Percentiles rank a stretch among this genome's conserved stretches.
Evolutionary conservation across 2,329 filamentous ascomycete species (phyloP).

Genomic region (Fusarium graminum): DNA sequence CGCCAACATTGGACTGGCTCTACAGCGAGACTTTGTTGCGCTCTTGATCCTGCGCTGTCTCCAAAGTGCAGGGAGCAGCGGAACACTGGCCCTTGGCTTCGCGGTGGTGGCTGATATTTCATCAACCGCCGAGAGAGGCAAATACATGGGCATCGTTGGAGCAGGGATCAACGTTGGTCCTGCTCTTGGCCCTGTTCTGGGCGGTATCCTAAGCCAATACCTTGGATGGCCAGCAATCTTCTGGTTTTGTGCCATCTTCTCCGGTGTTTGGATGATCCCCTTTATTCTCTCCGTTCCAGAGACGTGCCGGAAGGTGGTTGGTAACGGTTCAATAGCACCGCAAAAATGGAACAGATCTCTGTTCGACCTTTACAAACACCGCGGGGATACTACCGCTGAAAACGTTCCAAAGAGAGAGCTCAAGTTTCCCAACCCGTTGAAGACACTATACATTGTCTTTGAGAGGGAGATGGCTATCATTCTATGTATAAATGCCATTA

Average conservation of each 20-base stretch:
- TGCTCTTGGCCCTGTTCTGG: conserved; percentile 70
- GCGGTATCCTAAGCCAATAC: conserved; percentile 72
- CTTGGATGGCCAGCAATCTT: conserved; percentile 77
- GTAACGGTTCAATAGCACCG: conserved; percentile 71
- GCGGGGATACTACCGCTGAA: conserved; percentile 53
- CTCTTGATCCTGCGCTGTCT: conserved; percentile 72
- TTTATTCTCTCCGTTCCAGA: conserved; percentile 70
- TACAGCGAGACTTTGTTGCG: conserved; percentile 69
- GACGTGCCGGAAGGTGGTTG: conserved; percentile 70
- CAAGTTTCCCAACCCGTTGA: conserved; percentile 68
- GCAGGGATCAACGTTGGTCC: conserved; percentile 69
- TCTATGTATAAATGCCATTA: conserved; percentile 64
- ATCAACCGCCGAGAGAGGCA: conserved; percentile 76
- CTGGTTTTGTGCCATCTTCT: conserved; percentile 74
- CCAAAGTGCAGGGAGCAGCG: conserved; percentile 74
- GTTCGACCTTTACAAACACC: conserved; percentile 61
- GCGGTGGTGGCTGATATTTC: conserved; percentile 80
- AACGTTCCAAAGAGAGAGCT: conserved; percentile 58
- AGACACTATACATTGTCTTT: conserved; percentile 65
- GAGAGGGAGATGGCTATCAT: conserved; percentile 70
- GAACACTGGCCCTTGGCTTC: conserved; percentile 77
- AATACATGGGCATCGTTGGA: conserved; percentile 77
- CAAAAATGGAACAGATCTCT: conserved; percentile 70
- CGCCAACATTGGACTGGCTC: conserved; percentile 70
- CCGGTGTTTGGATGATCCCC: conserved; percentile 64